Evolutionary conservation across 2,329 filamentous ascomycete genomes (phyloP), one percentile per base, ranked within the genome.

Genomic region (Neopestalotiopsis sp.): DNA sequence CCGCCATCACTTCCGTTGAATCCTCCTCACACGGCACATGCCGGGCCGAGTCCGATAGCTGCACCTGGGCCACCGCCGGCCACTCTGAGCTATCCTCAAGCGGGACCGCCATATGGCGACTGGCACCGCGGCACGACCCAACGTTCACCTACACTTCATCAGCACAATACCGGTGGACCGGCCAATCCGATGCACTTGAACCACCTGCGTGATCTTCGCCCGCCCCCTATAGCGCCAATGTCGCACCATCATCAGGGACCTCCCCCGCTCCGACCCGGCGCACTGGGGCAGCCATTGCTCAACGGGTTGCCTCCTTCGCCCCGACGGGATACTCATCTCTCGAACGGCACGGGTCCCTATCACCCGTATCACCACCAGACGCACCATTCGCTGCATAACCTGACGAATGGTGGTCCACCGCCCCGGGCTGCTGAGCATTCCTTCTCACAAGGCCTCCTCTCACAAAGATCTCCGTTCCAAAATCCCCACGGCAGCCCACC

Each of bases 41-140:
- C 73, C 61, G 76, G 72, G 42, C 76, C 72, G 9, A 76, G 74
- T 65, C 75, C 80, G 38, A 80, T 81, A 63, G 79, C 78, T 61
- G 77, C 78, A n/a, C 78, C 79, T 13, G 74, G 73, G 9, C 73
- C 77, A 61, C 77, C 80, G 4, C 73, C 82, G 17, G 74, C 81
- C 63, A 74, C 81, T 64, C 81, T 82, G 70, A 78, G 81, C 40
- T 81, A 81, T 68, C 79, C 82, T 6, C 79, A 83, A 5, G 75
- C 81, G 4, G 74, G 73, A 45, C 72, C 74, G 62, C 73, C 80
- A 57, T 86, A 81, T 74, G 77, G 76, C 61, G 86, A 86, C 68
- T 89, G 88, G 84, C 83, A 85, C 67, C 84, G 85, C 24, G 82
- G 83, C 14, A 79, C 85, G 24, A 84, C 85, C 42, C 85, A 85